Conservation (phyloP, 192 early-diverging fungal genomes). For the Jimgerdemannia lactiflua region DNA sequence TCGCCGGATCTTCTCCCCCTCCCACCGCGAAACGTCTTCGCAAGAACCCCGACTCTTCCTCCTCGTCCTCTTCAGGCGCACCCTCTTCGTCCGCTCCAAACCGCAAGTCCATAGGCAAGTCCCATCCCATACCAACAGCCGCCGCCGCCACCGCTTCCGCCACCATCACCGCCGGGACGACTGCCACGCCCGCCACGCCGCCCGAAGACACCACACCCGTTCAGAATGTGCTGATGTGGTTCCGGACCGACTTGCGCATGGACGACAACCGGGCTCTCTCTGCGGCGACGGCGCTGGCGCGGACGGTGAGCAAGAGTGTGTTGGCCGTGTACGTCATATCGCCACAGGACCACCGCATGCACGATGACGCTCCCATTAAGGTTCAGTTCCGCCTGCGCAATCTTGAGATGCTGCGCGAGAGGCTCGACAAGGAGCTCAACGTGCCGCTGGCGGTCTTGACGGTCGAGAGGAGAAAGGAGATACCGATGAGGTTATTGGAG, state of each 20-base stretch:
- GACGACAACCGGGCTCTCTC: slow-evolving; percentile 40
- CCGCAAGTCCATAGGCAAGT: neutral
- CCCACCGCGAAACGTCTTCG: neutral
- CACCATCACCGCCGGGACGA: neutral
- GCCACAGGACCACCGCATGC: slow-evolving; percentile 45
- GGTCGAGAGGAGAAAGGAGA: slow-evolving; percentile 15
- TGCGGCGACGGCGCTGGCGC: slow-evolving; percentile 18
- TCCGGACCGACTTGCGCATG: slow-evolving; percentile 44
- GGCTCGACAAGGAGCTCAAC: slow-evolving; percentile 22
- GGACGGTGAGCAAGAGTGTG: slow-evolving; percentile 12
- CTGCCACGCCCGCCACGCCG: neutral
- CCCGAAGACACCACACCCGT: neutral
- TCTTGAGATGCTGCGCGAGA: slow-evolving; percentile 30
- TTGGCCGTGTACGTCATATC: slow-evolving; percentile 54
- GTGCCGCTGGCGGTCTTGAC: slow-evolving; percentile 49
- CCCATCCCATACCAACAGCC: neutral
- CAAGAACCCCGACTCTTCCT: neutral
- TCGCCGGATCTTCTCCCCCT: neutral
- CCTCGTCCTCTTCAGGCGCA: neutral
- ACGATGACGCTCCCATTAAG: slow-evolving; percentile 49
- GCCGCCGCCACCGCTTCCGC: neutral
- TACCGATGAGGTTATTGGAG: slow-evolving; percentile 34
- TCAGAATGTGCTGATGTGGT: slow-evolving; percentile 42
- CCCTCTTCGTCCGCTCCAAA: neutral
- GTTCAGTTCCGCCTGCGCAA: slow-evolving; percentile 53